A percentile compares a stretch with the other conserved stretches of the same genome.
Evolutionary conservation across 2,329 filamentous ascomycete genomes (phyloP).

Genomic region (Colletotrichum tabaci): DNA sequence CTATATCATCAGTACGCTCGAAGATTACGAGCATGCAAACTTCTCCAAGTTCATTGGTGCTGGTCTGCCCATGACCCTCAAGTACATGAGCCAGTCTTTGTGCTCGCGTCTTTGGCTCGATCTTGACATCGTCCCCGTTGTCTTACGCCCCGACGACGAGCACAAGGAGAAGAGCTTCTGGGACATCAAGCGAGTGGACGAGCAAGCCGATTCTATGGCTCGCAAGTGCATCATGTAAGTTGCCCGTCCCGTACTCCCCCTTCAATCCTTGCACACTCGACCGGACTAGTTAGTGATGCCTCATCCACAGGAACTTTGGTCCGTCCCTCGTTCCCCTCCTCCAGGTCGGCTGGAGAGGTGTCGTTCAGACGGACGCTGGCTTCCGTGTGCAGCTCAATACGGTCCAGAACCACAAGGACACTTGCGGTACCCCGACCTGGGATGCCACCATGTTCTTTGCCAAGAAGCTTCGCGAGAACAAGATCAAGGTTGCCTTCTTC

Average conservation of each 20-base stretch:
- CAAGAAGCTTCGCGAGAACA: constrained; percentile 72
- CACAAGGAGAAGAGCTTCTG: constrained; percentile 61
- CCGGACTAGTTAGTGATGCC: constrained; percentile 1
- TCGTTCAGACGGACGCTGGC: constrained; percentile 79
- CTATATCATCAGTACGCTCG: constrained; percentile 70
- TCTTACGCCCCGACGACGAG: constrained; percentile 67
- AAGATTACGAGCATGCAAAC: constrained; percentile 74
- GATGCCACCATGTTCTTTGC: constrained; percentile 75
- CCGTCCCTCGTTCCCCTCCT: constrained; percentile 79
- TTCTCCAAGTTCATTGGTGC: constrained; percentile 82
- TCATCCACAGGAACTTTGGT: constrained; percentile 74
- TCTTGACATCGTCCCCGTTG: constrained; percentile 81
- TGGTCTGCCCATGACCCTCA: constrained; percentile 75
- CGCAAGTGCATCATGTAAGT: constrained; percentile 82
- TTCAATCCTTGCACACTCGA: not conserved
- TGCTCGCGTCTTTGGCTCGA: constrained; percentile 82
- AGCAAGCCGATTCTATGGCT: constrained; percentile 86
- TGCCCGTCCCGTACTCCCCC: not conserved
- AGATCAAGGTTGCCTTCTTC: constrained; percentile 83
- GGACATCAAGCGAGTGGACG: constrained; percentile 76
- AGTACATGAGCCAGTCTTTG: constrained; percentile 73
- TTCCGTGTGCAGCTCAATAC: constrained; percentile 73
- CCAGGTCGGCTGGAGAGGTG: constrained; percentile 76
- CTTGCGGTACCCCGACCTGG: constrained; percentile 76
- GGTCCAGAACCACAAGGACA: constrained; percentile 71